These are phyloP conservation scores for Streptanthus diversifolius DNA, from an alignment of 345 rosid genomes.

Conservation along the genomic window DNA sequence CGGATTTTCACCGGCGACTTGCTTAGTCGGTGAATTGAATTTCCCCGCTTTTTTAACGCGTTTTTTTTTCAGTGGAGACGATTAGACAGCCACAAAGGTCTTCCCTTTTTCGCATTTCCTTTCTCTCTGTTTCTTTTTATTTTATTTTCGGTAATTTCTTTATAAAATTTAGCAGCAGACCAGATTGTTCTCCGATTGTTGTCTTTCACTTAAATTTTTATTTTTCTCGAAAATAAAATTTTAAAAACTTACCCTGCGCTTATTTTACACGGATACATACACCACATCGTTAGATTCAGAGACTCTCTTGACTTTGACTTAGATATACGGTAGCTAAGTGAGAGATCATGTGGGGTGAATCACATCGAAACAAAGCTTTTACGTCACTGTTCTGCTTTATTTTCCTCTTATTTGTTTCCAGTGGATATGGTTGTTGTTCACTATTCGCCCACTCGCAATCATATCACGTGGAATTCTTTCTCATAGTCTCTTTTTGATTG, in stretches of 20 bases:
- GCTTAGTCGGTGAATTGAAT: conserved; percentile 27
- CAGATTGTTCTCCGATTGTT: conserved; percentile 28
- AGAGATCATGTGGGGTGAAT: background rate
- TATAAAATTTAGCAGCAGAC: conserved; percentile 19
- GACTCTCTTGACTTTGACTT: background rate
- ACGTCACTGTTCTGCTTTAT: conserved; percentile 17
- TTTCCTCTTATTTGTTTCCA: background rate
- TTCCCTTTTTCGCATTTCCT: conserved; percentile 2
- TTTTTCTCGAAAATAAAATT: background rate
- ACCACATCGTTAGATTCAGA: background rate
- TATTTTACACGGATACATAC: background rate
- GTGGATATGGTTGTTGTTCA: conserved; percentile 8
- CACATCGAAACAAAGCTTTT: conserved; percentile 1
- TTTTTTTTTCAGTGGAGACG: conserved; percentile 29
- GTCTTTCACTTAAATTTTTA: conserved; percentile 12
- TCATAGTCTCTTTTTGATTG: too few relatives aligned
- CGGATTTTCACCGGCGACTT: conserved; percentile 29
- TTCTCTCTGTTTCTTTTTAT: background rate
- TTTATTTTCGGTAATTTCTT: background rate
- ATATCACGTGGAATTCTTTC: background rate
- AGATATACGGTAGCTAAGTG: background rate
- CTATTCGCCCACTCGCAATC: background rate
- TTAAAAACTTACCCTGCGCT: background rate
- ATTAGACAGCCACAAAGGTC: conserved; percentile 30
- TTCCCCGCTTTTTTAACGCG: conserved; percentile 10